Conservation (phyloP, 768 basidiomycete species). For the Mycena rebaudengoi region DNA sequence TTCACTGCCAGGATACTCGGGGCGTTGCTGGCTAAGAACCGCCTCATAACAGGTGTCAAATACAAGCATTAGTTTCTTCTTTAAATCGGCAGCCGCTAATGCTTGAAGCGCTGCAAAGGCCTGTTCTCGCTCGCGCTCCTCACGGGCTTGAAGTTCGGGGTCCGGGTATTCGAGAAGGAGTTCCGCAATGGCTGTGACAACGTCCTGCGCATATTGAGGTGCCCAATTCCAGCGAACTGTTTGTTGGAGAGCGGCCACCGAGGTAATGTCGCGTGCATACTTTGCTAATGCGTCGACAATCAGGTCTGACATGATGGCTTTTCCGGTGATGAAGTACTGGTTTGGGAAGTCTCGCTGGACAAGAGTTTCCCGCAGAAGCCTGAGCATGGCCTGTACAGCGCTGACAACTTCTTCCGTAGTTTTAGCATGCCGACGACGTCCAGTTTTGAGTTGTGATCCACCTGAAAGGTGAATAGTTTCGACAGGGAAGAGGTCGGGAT, state of each 20-base stretch:
- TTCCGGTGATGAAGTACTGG: conserved; percentile 8
- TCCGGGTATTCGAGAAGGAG: conserved; percentile 6
- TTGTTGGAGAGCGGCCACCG: not conserved
- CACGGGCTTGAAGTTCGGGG: not conserved
- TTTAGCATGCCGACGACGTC: not conserved
- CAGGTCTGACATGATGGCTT: not conserved
- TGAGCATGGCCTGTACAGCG: not conserved
- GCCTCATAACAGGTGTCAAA: not conserved
- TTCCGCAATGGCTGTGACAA: conserved; percentile 4
- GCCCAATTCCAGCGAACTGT: conserved; percentile 12
- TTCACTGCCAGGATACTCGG: too few species aligned
- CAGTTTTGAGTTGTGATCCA: not conserved
- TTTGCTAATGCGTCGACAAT: not conserved
- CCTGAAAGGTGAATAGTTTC: not conserved
- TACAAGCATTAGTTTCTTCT: not conserved
- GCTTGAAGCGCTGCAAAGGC: not conserved
- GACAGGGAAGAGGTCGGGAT: conserved; percentile 1
- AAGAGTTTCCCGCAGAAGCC: not conserved
- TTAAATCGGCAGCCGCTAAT: not conserved
- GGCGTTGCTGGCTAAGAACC: not conserved
- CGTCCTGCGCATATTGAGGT: not conserved
- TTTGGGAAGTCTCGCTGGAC: not conserved
- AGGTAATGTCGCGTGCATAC: conserved; percentile 1
- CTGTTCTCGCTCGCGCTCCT: not conserved
- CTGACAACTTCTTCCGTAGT: not conserved